phyloP scores from a whole-genome alignment of 2,329 filamentous ascomycete genomes.

The Aspergillus neotritici region DNA sequence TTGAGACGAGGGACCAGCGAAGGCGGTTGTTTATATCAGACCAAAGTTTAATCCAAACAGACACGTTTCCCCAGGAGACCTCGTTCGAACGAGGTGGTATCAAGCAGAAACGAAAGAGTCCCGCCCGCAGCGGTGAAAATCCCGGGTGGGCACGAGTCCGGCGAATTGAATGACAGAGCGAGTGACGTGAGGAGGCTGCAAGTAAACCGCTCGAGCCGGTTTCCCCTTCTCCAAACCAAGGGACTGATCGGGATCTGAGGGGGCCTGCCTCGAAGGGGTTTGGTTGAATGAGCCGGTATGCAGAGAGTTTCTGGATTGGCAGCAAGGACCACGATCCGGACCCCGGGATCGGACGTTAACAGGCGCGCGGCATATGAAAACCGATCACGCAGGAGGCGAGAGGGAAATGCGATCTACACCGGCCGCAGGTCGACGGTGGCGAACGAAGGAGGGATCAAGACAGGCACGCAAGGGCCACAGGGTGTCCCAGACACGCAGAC shows the following conservation, averaged over 20 bases:
- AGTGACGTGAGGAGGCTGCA: background rate
- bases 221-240: too few species aligned
- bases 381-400: too few species aligned
- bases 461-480: slow-evolving; percentile 16
- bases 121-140: too few species aligned
- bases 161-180: slow-evolving; percentile 11
- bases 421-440: too few species aligned
- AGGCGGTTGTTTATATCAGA: background rate
- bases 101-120: slow-evolving; percentile 1
- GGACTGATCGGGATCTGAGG: too few species aligned
- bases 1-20: background rate
- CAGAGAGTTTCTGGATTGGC: background rate
- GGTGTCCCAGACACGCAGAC: slow-evolving; percentile 9
- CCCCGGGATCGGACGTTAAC: background rate
- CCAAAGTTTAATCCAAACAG: too few species aligned
- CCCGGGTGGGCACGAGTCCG: slow-evolving; percentile 16
- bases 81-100: slow-evolving; percentile 9
- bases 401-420: too few species aligned
- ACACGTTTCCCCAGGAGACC: slow-evolving; percentile 13
- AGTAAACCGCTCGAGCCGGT: too few species aligned
- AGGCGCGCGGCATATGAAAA: background rate
- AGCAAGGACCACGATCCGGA: slow-evolving; percentile 9
- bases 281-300: too few species aligned
- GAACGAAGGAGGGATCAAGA: background rate
- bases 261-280: background rate